Base-by-base conservation (phyloP, 345 rosid genomes). In the Heritiera littoralis region DNA sequence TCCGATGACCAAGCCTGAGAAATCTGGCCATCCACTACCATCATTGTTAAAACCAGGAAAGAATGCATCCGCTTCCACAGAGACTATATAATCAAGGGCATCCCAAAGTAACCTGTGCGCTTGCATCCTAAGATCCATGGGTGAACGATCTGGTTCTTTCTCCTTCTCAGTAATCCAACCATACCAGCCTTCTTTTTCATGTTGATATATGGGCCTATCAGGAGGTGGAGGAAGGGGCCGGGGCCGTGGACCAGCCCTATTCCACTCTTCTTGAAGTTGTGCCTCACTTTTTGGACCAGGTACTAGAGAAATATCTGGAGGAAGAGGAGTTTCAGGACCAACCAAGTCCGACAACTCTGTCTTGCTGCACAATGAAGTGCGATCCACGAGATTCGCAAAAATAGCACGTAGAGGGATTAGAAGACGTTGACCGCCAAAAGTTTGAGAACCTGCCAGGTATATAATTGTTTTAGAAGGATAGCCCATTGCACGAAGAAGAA, bases 221-320 rank as follows among this genome's bases (percentile, higher is more conserved):
- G 98, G 98, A 89, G 99, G 98, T 65, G 99, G 99, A 86, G 98
- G 98, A 81, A 94, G 97, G 76, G 99, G 99, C 67, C 98, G 87
- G 72, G 99, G 99, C 40, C 99, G 91, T 65, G 98, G 99, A 70
- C 99, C 99, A 73, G 97, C 98, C 85, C 70, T 91, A 41, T 91
- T 85, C 99, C 99, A 97, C 72, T 91, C 96, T 79, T 91, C 94
- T 84, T 89, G 88, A 76, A 92, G 90, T 66, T 89, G 88, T 83
- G 88, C 78, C 65, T 88, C 92, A 75, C 87, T 94, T 87, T 93
- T 89, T 52, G 84, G 72, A 74, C 81, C 88, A 83, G 90, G 89
- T 63, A 85, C 75, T 78, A 80, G 83, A 59, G 72, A 87, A 73
- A 71, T 69, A 82, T 87, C 86, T 76, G 78, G 67, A 64, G 92